These are phyloP conservation scores for Populus tomentosa DNA, from an alignment of 441 rosid species.

Conservation along the genomic window DNA sequence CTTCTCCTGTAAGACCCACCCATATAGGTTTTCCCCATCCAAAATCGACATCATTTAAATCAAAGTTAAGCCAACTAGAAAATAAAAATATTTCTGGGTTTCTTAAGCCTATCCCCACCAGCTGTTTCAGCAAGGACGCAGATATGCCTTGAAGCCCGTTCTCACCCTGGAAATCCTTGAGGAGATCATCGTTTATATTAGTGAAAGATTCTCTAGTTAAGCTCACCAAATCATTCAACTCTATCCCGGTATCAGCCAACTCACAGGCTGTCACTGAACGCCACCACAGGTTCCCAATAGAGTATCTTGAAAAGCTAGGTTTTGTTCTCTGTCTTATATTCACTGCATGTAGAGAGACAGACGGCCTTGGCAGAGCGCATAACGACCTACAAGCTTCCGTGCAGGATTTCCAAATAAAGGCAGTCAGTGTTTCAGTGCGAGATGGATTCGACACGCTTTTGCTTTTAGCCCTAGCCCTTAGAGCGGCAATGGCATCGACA, in stretches of 20 bases:
- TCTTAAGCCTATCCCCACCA: background rate
- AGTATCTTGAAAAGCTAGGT: background rate
- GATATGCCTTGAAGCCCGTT: background rate
- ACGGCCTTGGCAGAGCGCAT: background rate
- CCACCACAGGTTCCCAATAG: background rate
- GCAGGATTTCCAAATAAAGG: slow-evolving; percentile 12
- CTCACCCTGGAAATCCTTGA: background rate
- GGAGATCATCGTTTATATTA: background rate
- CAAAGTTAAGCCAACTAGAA: background rate
- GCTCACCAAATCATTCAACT: slow-evolving; percentile 1
- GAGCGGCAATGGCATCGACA: background rate
- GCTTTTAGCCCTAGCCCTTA: background rate
- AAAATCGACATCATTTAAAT: background rate
- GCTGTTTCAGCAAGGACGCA: background rate
- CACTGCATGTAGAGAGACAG: background rate
- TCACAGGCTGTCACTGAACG: background rate
- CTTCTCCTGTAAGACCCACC: background rate
- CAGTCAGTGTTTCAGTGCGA: background rate
- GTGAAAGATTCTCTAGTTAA: background rate
- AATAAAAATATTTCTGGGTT: background rate
- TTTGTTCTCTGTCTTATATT: background rate
- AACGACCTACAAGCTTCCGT: background rate
- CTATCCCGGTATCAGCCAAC: background rate
- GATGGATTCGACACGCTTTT: background rate
- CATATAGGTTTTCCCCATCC: slow-evolving; percentile 15